Conservation (phyloP, 2,329 filamentous ascomycete species). For the Venturia aucupariae region DNA sequence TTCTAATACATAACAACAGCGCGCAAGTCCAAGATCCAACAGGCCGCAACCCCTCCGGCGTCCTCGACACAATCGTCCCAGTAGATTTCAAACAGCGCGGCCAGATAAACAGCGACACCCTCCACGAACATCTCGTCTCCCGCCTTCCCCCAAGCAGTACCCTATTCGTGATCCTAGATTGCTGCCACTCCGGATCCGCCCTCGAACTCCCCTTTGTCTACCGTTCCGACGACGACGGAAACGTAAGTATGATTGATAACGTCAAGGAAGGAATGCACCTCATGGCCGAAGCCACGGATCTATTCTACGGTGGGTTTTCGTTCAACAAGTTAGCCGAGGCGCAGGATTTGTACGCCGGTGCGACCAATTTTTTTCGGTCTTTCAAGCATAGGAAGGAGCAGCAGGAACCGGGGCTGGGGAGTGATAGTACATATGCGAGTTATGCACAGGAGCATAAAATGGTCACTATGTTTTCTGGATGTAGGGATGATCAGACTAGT, state of each 20-base stretch:
- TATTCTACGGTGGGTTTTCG: constrained; percentile 44
- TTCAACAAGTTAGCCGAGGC: constrained; percentile 43
- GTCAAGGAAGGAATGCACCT: constrained; percentile 43
- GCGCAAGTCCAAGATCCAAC: constrained; percentile 7
- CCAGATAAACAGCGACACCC: constrained; percentile 43
- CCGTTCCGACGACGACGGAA: constrained; percentile 45
- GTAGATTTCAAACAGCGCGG: constrained; percentile 44
- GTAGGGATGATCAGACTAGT: constrained; percentile 42
- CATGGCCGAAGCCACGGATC: constrained; percentile 38
- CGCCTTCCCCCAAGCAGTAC: constrained; percentile 41
- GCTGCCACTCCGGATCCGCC: constrained; percentile 52
- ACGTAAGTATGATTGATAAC: constrained; percentile 2
- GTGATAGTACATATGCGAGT: constrained; percentile 33
- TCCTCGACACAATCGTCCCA: constrained; percentile 46
- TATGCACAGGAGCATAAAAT: constrained; percentile 37
- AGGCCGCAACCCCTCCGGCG: constrained; percentile 16
- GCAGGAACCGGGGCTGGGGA: constrained; percentile 31
- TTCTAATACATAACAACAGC: no score
- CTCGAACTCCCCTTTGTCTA: constrained; percentile 51
- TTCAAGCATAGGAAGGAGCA: constrained; percentile 39
- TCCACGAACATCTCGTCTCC: constrained; percentile 45
- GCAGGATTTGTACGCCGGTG: constrained; percentile 43
- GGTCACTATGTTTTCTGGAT: constrained; percentile 44
- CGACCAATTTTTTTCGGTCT: constrained; percentile 45
- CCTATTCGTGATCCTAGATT: constrained; percentile 51